phyloP scores from a whole-genome alignment of 164 flowering plant genomes.

The Brasenia schreberi region DNA sequence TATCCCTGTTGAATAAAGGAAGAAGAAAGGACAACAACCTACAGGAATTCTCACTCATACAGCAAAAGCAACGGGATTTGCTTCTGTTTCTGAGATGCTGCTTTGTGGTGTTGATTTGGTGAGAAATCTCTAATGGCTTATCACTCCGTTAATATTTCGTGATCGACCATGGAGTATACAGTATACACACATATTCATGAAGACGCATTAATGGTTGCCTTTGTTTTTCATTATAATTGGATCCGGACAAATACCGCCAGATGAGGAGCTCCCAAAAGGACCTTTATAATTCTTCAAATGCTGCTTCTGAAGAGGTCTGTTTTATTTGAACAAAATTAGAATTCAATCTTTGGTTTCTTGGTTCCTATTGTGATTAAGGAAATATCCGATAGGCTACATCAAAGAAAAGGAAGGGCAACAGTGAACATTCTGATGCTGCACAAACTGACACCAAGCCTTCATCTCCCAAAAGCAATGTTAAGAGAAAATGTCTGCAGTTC shows the following conservation, averaged over 20 bases:
- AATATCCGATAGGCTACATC: not conserved
- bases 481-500: not conserved
- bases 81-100: constrained; percentile 69
- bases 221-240: not conserved
- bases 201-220: too few species aligned
- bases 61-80: constrained; percentile 73
- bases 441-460: constrained; percentile 10
- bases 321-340: too few species aligned
- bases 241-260: not conserved
- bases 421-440: constrained; percentile 40
- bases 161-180: too few species aligned
- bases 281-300: not conserved
- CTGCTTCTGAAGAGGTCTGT: not conserved
- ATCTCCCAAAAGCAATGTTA: constrained; percentile 5
- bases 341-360: too few species aligned
- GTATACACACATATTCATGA: too few species aligned
- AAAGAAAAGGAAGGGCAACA: constrained; percentile 27
- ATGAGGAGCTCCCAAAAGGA: not conserved
- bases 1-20: constrained; percentile 30
- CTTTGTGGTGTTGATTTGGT: not conserved
- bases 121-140: not conserved
- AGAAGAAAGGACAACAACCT: constrained; percentile 59
- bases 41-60: constrained; percentile 53
- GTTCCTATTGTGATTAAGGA: not conserved
- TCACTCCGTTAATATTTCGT: too few species aligned